Base-by-base conservation (phyloP, 768 basidiomycete species). In the Suillus hirtellus region DNA sequence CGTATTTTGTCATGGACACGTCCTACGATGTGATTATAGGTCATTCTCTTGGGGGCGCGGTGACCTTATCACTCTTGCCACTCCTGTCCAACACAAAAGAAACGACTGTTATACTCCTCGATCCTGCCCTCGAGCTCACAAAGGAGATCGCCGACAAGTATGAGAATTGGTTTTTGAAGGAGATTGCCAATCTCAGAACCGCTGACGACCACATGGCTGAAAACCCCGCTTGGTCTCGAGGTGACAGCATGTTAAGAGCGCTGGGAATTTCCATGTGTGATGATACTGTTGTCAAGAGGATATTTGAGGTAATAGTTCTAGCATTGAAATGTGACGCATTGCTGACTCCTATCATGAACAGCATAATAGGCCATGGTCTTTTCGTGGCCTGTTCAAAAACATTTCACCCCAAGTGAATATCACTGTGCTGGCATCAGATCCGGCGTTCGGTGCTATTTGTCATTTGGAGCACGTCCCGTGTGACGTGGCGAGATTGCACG, bases 341-440 rank as follows among this genome's bases (percentile, higher is more conserved):
- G 31, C 31, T 53, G 31, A 53, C 12, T 12, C 12, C 11, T 24
- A 3, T 1, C 3, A 7, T 19, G 31, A 34, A 31, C 4, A 53
- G 52, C 17, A 34, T 19, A 53, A 34, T 10, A 53, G 52, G 10
- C 27, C 52, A 19, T 53, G 31, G 52, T 53, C 52, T 31, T 53
- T 19, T 19, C 35, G 52, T n/a, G 34, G 11, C 34, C 11, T 35
- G 10, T 34, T 53, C 2, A 53, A 53, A 53, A 53, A 49, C 17
- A n/a, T 53, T 31, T 15, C 31, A 49, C 3, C 24, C 7, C 21
- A 27, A 7, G 47, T 49, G 47, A 49, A 15, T 6, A 15, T 49
- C 47, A 19, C 27, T 34, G 52, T 53, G 52, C 52, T 53, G 52
- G 27, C 31, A 53, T 53, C 52, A 53, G 52, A 53, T 53, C 31